Percentiles rank a stretch among this genome's conserved stretches.
phyloP scores from a whole-genome alignment of 805 yeast genomes.

The Torulaspora indica region DNA sequence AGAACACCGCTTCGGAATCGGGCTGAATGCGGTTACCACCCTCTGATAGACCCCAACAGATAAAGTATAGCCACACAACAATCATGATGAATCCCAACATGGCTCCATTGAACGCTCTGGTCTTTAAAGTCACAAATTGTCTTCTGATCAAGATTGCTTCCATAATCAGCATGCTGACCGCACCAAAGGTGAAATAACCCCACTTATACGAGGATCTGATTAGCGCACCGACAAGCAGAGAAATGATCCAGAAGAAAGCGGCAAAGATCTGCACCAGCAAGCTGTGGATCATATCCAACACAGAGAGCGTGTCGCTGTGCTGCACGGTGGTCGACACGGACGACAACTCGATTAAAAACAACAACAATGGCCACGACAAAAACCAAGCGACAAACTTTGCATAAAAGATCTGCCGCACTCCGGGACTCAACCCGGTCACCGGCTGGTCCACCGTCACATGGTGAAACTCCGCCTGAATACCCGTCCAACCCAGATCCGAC shows the following conservation, averaged over 20 bases:
- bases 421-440: slow-evolving; percentile 21
- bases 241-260: slow-evolving; percentile 48
- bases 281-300: slow-evolving; percentile 20
- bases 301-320: slow-evolving; percentile 11
- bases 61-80: slow-evolving; percentile 42
- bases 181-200: slow-evolving; percentile 62
- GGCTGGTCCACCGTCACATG: slow-evolving; percentile 35
- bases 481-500: slow-evolving; percentile 44
- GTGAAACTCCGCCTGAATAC: slow-evolving; percentile 39
- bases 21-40: slow-evolving; percentile 54
- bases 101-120: slow-evolving; percentile 14
- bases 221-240: slow-evolving; percentile 53
- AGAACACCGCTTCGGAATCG: slow-evolving; percentile 51
- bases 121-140: slow-evolving; percentile 28
- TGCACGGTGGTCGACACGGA: slow-evolving; percentile 10
- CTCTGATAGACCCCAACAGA: slow-evolving; percentile 49
- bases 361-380: slow-evolving; percentile 42
- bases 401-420: slow-evolving; percentile 43
- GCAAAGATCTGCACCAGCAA: slow-evolving; percentile 42
- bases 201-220: slow-evolving; percentile 56
- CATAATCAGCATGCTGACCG: slow-evolving; percentile 41
- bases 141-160: slow-evolving; percentile 30
- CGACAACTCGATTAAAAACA: slow-evolving; percentile 30
- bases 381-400: slow-evolving; percentile 44
- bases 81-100: slow-evolving; percentile 26